A percentile compares a stretch with the other conserved stretches of the same genome.
phyloP scores from a whole-genome alignment of 352 stramenopile genomes.

The Aphanomyces astaci region DNA sequence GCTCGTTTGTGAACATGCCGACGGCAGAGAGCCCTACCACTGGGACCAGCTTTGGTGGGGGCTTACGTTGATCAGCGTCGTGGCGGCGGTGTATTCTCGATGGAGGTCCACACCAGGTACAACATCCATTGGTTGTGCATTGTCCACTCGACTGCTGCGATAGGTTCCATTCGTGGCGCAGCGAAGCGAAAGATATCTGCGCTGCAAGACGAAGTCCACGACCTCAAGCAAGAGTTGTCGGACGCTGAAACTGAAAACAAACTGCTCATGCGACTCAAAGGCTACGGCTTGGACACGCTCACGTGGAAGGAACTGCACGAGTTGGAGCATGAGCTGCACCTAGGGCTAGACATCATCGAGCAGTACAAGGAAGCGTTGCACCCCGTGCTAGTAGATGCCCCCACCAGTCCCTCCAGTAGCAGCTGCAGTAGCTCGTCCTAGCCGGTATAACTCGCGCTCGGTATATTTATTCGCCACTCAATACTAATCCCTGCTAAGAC shows the following conservation, averaged over 20 bases:
- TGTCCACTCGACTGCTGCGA: too few species aligned
- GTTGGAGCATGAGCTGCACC: conserved; percentile 47
- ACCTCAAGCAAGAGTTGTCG: conserved; percentile 64
- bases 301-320: conserved; percentile 36
- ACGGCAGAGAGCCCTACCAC: background rate
- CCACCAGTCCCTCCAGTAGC: background rate
- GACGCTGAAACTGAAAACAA: conserved; percentile 69
- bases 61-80: background rate
- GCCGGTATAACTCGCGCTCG: too few species aligned
- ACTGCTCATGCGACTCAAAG: conserved; percentile 62
- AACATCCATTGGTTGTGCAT: too few species aligned
- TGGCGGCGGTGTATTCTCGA: background rate
- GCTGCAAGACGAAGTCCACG: conserved; percentile 48
- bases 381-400: background rate
- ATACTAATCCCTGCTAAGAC: background rate
- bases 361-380: conserved; percentile 24
- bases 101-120: background rate
- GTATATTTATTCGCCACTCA: conserved; percentile 2
- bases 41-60: background rate
- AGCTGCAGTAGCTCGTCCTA: background rate
- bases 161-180: background rate
- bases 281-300: conserved; percentile 62
- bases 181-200: conserved; percentile 21
- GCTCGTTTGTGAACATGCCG: background rate
- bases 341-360: conserved; percentile 48